Conservation (phyloP, 495 filamentous ascomycete species). For the Neurospora sp. region DNA sequence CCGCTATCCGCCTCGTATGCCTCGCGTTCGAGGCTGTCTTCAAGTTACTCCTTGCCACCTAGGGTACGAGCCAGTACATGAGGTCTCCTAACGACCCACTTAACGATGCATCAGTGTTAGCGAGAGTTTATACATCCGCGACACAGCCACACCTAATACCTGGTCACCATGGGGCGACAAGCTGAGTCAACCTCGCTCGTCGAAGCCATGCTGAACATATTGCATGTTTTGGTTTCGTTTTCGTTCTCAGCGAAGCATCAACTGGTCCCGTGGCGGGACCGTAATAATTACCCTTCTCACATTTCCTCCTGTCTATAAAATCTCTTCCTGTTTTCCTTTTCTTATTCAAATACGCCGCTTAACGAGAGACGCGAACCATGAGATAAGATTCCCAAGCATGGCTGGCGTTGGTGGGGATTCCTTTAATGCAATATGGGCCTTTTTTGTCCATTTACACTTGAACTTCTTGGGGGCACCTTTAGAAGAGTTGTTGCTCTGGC, state of each 20-base stretch:
- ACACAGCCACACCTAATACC: background rate
- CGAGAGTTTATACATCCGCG: background rate
- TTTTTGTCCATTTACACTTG: background rate
- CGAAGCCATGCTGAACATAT: constrained; percentile 1
- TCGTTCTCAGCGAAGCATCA: background rate
- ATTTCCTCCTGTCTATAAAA: constrained; percentile 1
- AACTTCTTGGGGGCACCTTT: background rate
- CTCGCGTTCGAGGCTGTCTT: background rate
- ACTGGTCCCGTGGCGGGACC: background rate
- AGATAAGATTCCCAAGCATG: constrained; percentile 9
- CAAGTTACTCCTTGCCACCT: background rate
- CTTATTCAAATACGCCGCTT: constrained; percentile 1
- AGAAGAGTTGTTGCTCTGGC: background rate
- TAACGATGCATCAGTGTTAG: background rate
- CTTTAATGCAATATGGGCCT: background rate
- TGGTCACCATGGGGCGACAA: background rate
- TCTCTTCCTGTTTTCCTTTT: background rate
- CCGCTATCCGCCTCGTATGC: constrained; percentile 4
- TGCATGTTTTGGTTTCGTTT: background rate
- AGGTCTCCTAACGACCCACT: background rate
- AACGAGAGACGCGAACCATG: constrained; percentile 15
- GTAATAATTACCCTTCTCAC: constrained; percentile 1
- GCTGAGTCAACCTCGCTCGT: constrained; percentile 1
- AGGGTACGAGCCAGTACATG: background rate
- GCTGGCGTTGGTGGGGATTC: constrained; percentile 8